These are phyloP conservation scores for Arthroderma uncinatum DNA, from an alignment of 2,329 filamentous ascomycete species.

Conservation along the genomic window DNA sequence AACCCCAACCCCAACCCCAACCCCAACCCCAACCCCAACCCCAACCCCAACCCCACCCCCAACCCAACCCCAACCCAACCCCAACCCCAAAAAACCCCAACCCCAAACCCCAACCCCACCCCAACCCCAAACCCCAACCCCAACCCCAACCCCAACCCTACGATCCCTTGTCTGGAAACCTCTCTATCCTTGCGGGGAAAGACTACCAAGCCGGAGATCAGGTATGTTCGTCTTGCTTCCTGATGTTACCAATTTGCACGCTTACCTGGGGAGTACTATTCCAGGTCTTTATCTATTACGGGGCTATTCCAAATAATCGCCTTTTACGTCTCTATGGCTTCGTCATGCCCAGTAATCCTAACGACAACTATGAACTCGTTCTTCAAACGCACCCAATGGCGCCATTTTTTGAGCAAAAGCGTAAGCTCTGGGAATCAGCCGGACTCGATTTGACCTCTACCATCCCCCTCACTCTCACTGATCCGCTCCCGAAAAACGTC, in stretches of 20 bases:
- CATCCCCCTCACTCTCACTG: slow-evolving; percentile 25
- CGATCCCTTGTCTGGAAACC: slow-evolving; percentile 23
- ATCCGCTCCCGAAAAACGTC: slow-evolving; percentile 26
- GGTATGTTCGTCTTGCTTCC: slow-evolving; percentile 20
- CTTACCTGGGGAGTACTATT: no score
- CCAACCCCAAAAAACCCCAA: no score
- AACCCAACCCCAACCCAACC: no score
- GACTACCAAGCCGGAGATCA: slow-evolving; percentile 28
- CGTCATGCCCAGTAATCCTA: slow-evolving; percentile 27
- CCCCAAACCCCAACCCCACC: no score
- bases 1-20: no score
- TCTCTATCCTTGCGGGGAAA: slow-evolving; percentile 24
- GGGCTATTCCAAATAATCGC: slow-evolving; percentile 26
- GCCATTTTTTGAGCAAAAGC: slow-evolving; percentile 27
- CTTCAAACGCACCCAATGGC: slow-evolving; percentile 26
- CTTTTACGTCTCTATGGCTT: slow-evolving; percentile 32
- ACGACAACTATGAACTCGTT: slow-evolving; percentile 30
- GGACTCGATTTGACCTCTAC: slow-evolving; percentile 25
- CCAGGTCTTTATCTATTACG: slow-evolving; percentile 29
- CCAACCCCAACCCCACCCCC: no score
- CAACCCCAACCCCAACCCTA: no score
- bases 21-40: no score
- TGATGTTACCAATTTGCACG: slow-evolving; percentile 15
- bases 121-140: no score
- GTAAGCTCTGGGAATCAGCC: slow-evolving; percentile 26